phyloP scores from a whole-genome alignment of 2,329 filamentous ascomycete species.

The Neonectria hederae region DNA sequence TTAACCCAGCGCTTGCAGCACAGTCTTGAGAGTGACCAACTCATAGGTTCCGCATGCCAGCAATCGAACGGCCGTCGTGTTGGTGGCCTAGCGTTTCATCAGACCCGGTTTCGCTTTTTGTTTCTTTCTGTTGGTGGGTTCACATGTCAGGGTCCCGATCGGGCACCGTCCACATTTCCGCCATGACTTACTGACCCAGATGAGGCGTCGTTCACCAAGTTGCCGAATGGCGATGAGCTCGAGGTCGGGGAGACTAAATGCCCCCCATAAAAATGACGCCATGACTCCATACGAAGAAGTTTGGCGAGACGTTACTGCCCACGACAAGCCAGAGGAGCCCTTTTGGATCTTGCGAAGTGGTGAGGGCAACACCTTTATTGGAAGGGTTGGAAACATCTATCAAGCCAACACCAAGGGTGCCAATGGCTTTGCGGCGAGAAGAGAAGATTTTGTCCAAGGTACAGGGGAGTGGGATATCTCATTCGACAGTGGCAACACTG shows the following conservation, averaged over 20 bases:
- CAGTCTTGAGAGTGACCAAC: no score
- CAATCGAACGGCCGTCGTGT: no score
- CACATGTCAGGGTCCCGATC: no score
- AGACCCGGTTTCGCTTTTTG: no score
- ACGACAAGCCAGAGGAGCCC: conserved; percentile 2
- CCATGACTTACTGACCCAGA: conserved; percentile 25
- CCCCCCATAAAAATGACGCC: conserved; percentile 25
- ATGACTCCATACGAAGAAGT: conserved; percentile 35
- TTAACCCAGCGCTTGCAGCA: no score
- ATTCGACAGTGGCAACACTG: background rate
- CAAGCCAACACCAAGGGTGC: conserved; percentile 1
- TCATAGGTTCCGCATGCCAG: no score
- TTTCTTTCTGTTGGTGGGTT: no score
- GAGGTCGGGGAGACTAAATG: conserved; percentile 30
- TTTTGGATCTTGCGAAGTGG: conserved; percentile 36
- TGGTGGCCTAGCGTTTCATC: no score
- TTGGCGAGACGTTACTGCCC: conserved; percentile 35
- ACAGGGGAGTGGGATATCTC: background rate
- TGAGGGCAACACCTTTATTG: conserved; percentile 31
- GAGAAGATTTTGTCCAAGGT: background rate
- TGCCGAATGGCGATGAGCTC: conserved; percentile 37
- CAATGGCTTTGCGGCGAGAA: conserved; percentile 5
- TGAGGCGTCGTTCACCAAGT: conserved; percentile 33
- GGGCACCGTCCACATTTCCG: no score
- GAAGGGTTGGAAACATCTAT: conserved; percentile 24